Conservation (phyloP, 495 filamentous ascomycete species). For the Penicillium soppii region DNA sequence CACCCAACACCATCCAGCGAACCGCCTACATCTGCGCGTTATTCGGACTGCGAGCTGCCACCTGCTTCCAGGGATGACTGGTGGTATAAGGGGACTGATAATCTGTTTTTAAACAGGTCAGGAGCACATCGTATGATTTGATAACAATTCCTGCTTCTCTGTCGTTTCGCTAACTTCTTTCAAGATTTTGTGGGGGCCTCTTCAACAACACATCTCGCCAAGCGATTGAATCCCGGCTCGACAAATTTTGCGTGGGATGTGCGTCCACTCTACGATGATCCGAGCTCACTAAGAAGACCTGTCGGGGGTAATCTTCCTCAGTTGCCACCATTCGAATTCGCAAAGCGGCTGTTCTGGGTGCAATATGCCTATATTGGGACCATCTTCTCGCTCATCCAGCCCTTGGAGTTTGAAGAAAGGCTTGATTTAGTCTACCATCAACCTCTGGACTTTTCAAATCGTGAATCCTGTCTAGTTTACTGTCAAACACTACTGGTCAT, state of each 20-base stretch:
- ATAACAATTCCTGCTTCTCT: not conserved
- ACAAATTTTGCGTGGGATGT: constrained; percentile 41
- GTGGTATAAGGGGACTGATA: constrained; percentile 41
- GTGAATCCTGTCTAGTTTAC: constrained; percentile 35
- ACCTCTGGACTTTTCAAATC: constrained; percentile 32
- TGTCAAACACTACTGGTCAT: constrained; percentile 45
- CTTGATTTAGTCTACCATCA: constrained; percentile 39
- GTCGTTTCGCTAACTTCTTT: not conserved
- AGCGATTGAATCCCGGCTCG: constrained; percentile 34
- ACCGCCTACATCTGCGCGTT: constrained; percentile 9
- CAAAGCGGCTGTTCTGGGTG: constrained; percentile 45
- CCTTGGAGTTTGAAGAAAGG: constrained; percentile 41
- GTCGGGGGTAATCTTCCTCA: constrained; percentile 28
- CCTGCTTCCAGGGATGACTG: constrained; percentile 35
- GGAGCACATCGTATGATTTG: constrained; percentile 35
- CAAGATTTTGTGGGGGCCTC: constrained; percentile 38
- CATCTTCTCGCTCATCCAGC: constrained; percentile 49
- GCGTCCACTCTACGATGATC: constrained; percentile 39
- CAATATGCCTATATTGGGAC: constrained; percentile 54
- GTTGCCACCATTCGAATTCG: constrained; percentile 44
- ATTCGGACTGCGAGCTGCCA: constrained; percentile 20
- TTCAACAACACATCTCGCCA: constrained; percentile 34
- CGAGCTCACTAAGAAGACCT: constrained; percentile 31
- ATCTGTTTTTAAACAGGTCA: constrained; percentile 34
- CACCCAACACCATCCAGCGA: constrained; percentile 8